These are phyloP conservation scores for Circinella minor DNA, from an alignment of 371 early-diverging fungal species.

Conservation along the genomic window DNA sequence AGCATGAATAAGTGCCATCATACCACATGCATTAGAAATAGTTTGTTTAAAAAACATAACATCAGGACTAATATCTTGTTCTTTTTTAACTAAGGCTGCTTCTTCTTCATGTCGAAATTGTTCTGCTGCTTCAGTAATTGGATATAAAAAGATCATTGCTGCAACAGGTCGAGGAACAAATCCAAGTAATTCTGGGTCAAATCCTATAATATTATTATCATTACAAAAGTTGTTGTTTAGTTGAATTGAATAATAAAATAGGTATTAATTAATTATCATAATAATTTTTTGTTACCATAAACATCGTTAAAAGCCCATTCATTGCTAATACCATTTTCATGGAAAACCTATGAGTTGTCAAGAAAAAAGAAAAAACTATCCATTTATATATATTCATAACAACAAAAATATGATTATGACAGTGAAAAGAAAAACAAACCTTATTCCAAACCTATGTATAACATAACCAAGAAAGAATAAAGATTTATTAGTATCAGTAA, in stretches of 20 bases:
- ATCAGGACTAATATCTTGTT: conserved; percentile 52
- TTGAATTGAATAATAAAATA: too few species aligned
- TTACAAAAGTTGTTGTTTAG: too few species aligned
- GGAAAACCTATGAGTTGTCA: conserved; percentile 47
- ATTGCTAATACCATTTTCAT: conserved; percentile 59
- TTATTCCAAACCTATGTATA: conserved; percentile 66
- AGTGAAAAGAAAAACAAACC: conserved; percentile 29
- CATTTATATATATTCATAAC: neutral
- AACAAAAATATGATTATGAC: neutral
- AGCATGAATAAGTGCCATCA: conserved; percentile 75
- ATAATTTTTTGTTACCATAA: conserved; percentile 37
- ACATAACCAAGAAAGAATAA: conserved; percentile 1
- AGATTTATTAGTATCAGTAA: neutral
- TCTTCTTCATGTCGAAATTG: conserved; percentile 54
- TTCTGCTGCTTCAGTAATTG: conserved; percentile 60
- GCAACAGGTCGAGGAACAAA: conserved; percentile 79
- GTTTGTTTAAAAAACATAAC: conserved; percentile 82
- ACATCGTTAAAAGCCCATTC: conserved; percentile 66
- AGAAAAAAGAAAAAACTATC: neutral
- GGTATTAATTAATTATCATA: too few species aligned
- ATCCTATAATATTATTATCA: conserved; percentile 34
- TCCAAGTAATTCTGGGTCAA: conserved; percentile 76
- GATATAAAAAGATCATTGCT: conserved; percentile 79
- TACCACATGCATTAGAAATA: conserved; percentile 89
- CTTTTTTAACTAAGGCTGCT: conserved; percentile 41